A percentile compares a stretch with the other conserved stretches of the same genome.
Evolutionary conservation across 345 rosid genomes (phyloP).

Genomic region (Pugionium cornutum): DNA sequence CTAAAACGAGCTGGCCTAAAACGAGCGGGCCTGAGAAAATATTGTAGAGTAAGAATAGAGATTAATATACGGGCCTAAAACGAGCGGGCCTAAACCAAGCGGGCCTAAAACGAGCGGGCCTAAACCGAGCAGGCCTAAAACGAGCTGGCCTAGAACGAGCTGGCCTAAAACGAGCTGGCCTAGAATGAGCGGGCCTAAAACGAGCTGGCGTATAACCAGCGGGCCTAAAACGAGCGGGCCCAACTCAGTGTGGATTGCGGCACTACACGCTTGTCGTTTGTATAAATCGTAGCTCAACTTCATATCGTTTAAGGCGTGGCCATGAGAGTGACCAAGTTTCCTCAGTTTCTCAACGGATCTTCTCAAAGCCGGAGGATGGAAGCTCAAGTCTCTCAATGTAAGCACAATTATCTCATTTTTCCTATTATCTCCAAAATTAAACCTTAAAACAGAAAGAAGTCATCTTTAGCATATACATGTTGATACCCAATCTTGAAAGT

Average conservation of each 20-base stretch:
- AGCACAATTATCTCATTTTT: background rate
- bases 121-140: no score
- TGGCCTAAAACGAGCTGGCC: no score
- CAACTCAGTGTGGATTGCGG: background rate
- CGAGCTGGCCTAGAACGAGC: no score
- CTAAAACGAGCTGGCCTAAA: no score
- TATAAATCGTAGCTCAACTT: slow-evolving; percentile 9
- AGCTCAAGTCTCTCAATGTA: background rate
- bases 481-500: slow-evolving; percentile 10
- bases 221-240: background rate
- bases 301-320: slow-evolving; percentile 1
- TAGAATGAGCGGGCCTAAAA: no score
- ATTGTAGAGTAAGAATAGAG: background rate
- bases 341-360: background rate
- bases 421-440: background rate
- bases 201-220: no score
- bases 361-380: background rate
- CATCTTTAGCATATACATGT: slow-evolving; percentile 3
- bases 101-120: no score
- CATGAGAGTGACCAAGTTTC: background rate
- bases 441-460: background rate
- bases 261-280: background rate
- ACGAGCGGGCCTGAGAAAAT: background rate
- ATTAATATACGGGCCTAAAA: background rate
- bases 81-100: no score